These are phyloP conservation scores for Calonectria hongkongensis DNA, from an alignment of 2,329 filamentous ascomycete species.

Conservation along the genomic window DNA sequence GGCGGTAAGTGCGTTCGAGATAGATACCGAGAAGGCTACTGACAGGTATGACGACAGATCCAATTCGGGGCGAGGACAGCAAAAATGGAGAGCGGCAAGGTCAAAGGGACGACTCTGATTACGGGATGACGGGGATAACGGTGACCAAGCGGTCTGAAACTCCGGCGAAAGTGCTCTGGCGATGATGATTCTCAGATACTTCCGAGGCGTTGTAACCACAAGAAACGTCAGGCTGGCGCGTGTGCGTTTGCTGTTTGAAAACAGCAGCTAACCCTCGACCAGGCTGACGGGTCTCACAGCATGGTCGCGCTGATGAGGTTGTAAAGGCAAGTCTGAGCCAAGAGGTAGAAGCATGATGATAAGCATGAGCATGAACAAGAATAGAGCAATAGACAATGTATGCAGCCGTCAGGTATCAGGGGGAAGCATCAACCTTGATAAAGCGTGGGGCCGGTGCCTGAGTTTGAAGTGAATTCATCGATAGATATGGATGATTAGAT, in stretches of 20 bases:
- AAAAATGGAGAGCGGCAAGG: conserved; percentile 84
- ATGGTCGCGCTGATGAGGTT: conserved; percentile 67
- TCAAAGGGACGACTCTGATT: conserved; percentile 80
- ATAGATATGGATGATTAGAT: conserved; percentile 2
- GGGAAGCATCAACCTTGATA: conserved; percentile 4
- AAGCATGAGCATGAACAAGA: background rate
- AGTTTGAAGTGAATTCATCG: conserved; percentile 8
- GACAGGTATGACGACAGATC: conserved; percentile 70
- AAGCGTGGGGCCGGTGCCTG: background rate
- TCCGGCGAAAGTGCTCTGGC: conserved; percentile 60
- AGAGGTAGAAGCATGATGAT: conserved; percentile 10
- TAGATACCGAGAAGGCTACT: conserved; percentile 17
- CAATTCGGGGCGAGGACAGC: conserved; percentile 89
- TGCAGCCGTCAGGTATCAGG: background rate
- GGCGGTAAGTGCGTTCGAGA: conserved; percentile 75
- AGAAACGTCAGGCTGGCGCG: conserved; percentile 47
- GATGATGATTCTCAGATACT: conserved; percentile 87
- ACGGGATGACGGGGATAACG: conserved; percentile 58
- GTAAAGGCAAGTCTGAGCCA: conserved; percentile 81
- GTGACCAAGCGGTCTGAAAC: conserved; percentile 45
- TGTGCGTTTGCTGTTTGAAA: conserved; percentile 69
- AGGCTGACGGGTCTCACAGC: conserved; percentile 47
- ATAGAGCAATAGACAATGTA: conserved; percentile 17
- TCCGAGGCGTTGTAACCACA: conserved; percentile 72
- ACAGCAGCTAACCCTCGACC: conserved; percentile 63